A percentile compares a stretch with the other conserved stretches of the same genome.
phyloP scores from a whole-genome alignment of 2,329 filamentous ascomycete genomes.

The Sphaerulina vaccinii region DNA sequence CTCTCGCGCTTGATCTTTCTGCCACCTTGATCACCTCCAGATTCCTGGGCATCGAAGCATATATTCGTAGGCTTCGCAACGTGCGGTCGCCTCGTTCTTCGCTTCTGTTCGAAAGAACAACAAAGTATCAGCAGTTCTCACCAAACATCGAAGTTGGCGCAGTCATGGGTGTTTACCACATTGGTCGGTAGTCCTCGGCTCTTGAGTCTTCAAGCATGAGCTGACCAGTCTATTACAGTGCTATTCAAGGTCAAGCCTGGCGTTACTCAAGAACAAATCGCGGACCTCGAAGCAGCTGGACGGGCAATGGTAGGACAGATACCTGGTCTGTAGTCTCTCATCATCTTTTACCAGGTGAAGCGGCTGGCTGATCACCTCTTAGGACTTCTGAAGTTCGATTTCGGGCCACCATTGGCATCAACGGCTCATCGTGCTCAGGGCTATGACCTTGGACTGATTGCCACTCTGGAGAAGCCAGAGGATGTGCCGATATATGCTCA shows the following conservation, averaged over 20 bases:
- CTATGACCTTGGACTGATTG: slow-evolving; percentile 48
- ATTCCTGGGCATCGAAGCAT: too few species aligned
- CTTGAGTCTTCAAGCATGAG: background rate
- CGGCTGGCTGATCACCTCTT: background rate
- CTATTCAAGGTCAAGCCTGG: slow-evolving; percentile 30
- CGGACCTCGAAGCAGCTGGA: slow-evolving; percentile 22
- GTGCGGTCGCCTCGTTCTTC: background rate
- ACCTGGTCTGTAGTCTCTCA: slow-evolving; percentile 12
- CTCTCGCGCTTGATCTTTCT: background rate
- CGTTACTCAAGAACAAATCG: slow-evolving; percentile 20
- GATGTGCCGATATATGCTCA: slow-evolving; percentile 45
- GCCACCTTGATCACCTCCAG: background rate
- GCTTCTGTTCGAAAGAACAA: background rate
- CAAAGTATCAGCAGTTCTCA: too few species aligned
- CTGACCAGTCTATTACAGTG: slow-evolving; percentile 13
- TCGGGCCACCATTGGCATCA: slow-evolving; percentile 39
- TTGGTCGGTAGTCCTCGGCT: slow-evolving; percentile 11
- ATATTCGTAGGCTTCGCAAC: too few species aligned
- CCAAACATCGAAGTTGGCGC: background rate
- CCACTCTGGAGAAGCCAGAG: slow-evolving; percentile 45
- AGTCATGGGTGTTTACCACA: slow-evolving; percentile 27
- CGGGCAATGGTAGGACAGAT: slow-evolving; percentile 25
- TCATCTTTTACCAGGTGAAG: background rate
- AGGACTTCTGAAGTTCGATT: slow-evolving; percentile 16
- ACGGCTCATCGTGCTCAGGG: slow-evolving; percentile 46